Evolutionary conservation across 345 rosid species (phyloP).

Genomic region (Kernera saxatilis): DNA sequence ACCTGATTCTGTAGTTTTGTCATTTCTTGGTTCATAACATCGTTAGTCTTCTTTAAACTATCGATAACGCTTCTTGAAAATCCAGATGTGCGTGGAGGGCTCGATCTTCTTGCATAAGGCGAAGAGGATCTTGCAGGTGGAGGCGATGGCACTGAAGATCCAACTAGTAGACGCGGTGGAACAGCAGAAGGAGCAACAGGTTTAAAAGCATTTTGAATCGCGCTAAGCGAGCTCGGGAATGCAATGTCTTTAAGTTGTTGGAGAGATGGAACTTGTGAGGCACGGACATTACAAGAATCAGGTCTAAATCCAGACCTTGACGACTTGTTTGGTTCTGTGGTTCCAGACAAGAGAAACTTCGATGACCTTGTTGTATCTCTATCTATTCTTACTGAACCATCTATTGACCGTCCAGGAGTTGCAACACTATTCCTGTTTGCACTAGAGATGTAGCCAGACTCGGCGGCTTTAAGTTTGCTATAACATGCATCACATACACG

Average conservation of each 20-base stretch:
- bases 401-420: conserved; percentile 44
- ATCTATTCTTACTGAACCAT: conserved; percentile 48
- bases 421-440: conserved; percentile 35
- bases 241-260: conserved; percentile 64
- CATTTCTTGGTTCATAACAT: conserved; percentile 71
- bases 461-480: conserved; percentile 75
- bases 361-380: conserved; percentile 45
- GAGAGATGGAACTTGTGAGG: conserved; percentile 74
- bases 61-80: conserved; percentile 75
- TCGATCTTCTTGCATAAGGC: conserved; percentile 55
- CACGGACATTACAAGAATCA: conserved; percentile 46
- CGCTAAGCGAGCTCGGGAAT: conserved; percentile 63
- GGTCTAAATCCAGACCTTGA: conserved; percentile 44
- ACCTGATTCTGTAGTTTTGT: conserved; percentile 72
- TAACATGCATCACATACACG: conserved; percentile 92
- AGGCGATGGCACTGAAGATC: conserved; percentile 19
- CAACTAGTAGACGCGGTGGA: conserved; percentile 12
- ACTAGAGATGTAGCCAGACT: conserved; percentile 40
- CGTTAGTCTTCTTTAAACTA: conserved; percentile 88
- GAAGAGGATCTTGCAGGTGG: conserved; percentile 31
- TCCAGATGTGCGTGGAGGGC: conserved; percentile 65
- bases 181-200: conserved; percentile 30
- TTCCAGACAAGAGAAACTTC: conserved; percentile 49
- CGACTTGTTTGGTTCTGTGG: conserved; percentile 51
- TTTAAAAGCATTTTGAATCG: conserved; percentile 58